phyloP scores from a whole-genome alignment of 2,329 filamentous ascomycete species.

The Pseudopithomyces chartarum region DNA sequence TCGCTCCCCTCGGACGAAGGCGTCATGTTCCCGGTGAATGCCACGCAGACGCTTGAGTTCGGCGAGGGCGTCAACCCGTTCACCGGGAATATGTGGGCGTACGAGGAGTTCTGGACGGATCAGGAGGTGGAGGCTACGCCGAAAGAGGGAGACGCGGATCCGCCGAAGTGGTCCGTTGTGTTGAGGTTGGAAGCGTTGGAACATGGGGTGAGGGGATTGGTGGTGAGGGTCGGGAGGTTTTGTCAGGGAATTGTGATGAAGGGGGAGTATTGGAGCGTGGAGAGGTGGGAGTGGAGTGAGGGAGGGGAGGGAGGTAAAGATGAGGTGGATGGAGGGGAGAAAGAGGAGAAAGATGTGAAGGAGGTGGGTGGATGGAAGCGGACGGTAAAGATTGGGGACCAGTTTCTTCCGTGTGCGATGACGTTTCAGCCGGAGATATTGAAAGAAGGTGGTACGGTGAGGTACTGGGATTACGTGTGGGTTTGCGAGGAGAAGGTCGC shows the following conservation, averaged over 20 bases:
- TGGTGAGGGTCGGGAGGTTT: slow-evolving; percentile 59
- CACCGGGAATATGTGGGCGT: slow-evolving; percentile 56
- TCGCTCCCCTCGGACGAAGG: slow-evolving; percentile 57
- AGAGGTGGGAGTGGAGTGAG: slow-evolving; percentile 59
- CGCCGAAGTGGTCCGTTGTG: slow-evolving; percentile 43
- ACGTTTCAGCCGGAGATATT: slow-evolving; percentile 39
- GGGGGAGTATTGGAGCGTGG: slow-evolving; percentile 52
- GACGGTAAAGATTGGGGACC: slow-evolving; percentile 43
- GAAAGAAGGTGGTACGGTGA: slow-evolving; percentile 35
- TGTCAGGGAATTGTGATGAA: slow-evolving; percentile 62
- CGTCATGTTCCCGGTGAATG: slow-evolving; percentile 55
- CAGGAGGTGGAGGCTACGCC: slow-evolving; percentile 36
- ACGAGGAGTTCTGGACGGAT: slow-evolving; percentile 72
- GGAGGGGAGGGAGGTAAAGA: background rate
- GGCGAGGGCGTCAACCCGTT: slow-evolving; percentile 65
- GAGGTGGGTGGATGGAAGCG: slow-evolving; percentile 42
- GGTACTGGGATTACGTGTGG: slow-evolving; percentile 44
- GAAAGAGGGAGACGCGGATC: background rate
- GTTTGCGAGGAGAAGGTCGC: slow-evolving; percentile 43
- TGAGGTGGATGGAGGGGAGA: slow-evolving; percentile 59
- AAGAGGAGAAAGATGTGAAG: slow-evolving; percentile 11
- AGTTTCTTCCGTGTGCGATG: slow-evolving; percentile 48
- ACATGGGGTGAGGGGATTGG: slow-evolving; percentile 51
- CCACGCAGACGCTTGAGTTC: slow-evolving; percentile 51
- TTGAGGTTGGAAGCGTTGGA: slow-evolving; percentile 42